A percentile compares a stretch with the other conserved stretches of the same genome.
Evolutionary conservation across 768 basidiomycete species (phyloP).

Genomic region (Lactarius deliciosus): DNA sequence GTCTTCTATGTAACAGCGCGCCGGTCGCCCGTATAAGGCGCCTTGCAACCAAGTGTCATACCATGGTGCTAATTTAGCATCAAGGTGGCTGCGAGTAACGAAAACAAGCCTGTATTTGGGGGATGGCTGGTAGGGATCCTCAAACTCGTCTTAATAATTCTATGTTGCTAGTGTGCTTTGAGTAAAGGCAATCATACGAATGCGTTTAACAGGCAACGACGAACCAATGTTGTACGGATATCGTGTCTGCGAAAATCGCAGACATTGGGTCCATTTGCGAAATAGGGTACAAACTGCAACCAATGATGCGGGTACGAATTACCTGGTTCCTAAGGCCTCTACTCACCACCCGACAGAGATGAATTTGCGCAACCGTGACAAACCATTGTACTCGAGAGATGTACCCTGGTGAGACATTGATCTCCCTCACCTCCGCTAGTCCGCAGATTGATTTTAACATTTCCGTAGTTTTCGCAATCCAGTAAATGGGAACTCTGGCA

Average conservation of each 20-base stretch:
- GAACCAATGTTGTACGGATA: not conserved
- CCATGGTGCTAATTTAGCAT: not conserved
- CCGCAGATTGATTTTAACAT: not conserved
- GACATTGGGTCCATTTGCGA: not conserved
- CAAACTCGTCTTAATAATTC: not conserved
- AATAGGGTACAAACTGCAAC: not conserved
- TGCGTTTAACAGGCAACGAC: not conserved
- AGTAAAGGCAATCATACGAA: not conserved
- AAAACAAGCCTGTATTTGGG: not conserved
- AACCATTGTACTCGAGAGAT: not conserved
- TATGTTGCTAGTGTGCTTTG: not conserved
- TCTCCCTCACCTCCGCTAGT: not conserved
- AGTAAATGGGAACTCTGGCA: not conserved
- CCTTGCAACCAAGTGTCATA: not conserved
- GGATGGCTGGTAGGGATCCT: not conserved
- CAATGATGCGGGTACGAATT: not conserved
- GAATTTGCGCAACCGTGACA: not conserved
- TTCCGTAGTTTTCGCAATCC: not conserved
- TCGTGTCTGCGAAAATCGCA: not conserved
- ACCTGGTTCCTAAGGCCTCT: not conserved
- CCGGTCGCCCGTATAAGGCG: not conserved
- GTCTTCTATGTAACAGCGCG: not conserved
- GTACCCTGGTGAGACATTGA: not conserved
- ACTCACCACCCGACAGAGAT: not conserved
- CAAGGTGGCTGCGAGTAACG: not conserved